Conservation (phyloP, 2,329 filamentous ascomycete genomes). For the Colletotrichum sp. region DNA sequence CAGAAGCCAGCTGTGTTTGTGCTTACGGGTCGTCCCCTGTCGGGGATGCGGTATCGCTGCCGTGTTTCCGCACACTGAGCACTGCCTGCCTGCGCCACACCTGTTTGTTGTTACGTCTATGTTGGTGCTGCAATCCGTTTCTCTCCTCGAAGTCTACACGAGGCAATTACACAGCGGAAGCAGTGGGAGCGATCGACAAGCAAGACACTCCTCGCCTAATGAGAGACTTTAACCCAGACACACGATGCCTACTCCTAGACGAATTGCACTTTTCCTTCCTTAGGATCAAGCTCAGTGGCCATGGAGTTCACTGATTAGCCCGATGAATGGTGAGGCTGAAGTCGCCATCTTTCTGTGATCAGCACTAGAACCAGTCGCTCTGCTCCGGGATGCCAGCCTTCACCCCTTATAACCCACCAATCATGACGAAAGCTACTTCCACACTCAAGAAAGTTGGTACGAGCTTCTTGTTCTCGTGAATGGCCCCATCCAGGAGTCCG, state of each 20-base stretch:
- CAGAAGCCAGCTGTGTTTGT: neutral
- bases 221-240: neutral
- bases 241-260: neutral
- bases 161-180: neutral
- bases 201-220: neutral
- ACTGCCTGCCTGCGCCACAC: neutral
- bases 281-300: neutral
- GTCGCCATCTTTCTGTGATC: neutral
- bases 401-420: neutral
- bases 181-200: neutral
- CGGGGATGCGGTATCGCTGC: neutral
- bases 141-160: neutral
- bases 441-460: neutral
- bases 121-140: neutral
- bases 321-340: neutral
- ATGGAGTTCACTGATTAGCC: neutral
- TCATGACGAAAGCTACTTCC: neutral
- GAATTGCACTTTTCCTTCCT: neutral
- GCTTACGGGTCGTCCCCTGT: neutral
- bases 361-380: neutral
- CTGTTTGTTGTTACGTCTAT: neutral
- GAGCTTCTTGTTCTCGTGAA: neutral
- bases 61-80: neutral
- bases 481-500: neutral
- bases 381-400: neutral